Conservation (phyloP, 176 grass and related monocot genomes). For the Raddia distichophylla region DNA sequence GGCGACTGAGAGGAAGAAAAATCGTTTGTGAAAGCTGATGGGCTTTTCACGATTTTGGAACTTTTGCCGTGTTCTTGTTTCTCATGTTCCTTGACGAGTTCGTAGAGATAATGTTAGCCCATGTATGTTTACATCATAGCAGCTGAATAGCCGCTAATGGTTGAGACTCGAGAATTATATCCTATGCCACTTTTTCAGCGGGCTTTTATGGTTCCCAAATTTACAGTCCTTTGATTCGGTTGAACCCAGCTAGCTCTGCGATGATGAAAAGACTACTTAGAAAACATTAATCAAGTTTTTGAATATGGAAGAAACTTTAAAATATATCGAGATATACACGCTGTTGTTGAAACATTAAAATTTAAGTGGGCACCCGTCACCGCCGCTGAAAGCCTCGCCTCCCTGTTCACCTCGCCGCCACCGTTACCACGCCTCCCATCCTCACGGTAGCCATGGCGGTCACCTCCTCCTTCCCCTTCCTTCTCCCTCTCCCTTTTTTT, state of each 20-base stretch:
- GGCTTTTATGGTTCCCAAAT: constrained; percentile 5
- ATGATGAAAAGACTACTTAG: neutral
- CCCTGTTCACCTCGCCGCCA: too few relatives aligned
- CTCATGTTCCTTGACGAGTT: constrained; percentile 10
- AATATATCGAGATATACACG: constrained; percentile 6
- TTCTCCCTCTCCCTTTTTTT: too few relatives aligned
- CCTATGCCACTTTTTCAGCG: constrained; percentile 23
- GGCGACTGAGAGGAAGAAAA: too few relatives aligned
- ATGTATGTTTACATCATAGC: constrained; percentile 17
- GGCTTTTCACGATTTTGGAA: too few relatives aligned
- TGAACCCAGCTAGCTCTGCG: neutral
- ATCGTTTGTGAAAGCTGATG: too few relatives aligned
- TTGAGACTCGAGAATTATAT: neutral
- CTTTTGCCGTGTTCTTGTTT: neutral
- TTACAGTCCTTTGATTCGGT: too few relatives aligned
- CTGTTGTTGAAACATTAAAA: neutral
- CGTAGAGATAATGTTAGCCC: constrained; percentile 13
- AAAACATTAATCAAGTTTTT: neutral
- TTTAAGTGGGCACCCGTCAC: too few relatives aligned
- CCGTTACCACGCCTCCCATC: too few relatives aligned
- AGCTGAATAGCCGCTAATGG: neutral
- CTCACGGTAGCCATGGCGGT: too few relatives aligned
- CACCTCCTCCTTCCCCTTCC: too few relatives aligned
- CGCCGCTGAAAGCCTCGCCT: too few relatives aligned
- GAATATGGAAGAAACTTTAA: neutral